phyloP scores from a whole-genome alignment of 2,329 filamentous ascomycete species.

The Neurospora sp. region DNA sequence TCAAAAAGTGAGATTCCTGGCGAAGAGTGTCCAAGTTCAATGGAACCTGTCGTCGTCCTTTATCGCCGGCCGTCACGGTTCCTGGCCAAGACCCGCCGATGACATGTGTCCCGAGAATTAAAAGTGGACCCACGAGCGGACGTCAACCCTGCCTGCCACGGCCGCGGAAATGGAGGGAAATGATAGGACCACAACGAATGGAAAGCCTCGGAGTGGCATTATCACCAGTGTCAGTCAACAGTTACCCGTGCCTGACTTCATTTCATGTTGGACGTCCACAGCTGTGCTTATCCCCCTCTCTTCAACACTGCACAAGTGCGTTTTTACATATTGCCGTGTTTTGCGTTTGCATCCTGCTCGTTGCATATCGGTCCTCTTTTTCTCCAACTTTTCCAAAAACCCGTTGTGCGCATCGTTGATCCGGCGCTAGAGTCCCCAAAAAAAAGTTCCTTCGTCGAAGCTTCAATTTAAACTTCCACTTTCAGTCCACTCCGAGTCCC shows the following conservation, averaged over 20 bases:
- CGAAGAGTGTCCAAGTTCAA: not conserved
- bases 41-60: not conserved
- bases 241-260: not conserved
- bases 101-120: conserved; percentile 1
- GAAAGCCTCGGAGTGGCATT: not conserved
- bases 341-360: not conserved
- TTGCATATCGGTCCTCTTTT: not conserved
- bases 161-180: not conserved
- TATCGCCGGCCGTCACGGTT: not conserved
- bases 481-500: not conserved
- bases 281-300: not conserved
- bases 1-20: not conserved
- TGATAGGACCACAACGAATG: not conserved
- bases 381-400: not conserved
- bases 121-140: not conserved
- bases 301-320: not conserved
- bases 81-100: not conserved
- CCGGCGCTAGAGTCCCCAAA: not conserved
- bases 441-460: not conserved
- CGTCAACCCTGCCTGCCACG: not conserved
- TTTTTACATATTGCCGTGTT: not conserved
- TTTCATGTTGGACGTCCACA: not conserved
- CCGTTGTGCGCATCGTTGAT: not conserved
- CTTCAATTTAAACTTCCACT: not conserved
- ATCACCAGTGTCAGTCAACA: not conserved